Evolutionary conservation across 331 rosid genomes (phyloP).

Genomic region (Pyracantha coccinea): DNA sequence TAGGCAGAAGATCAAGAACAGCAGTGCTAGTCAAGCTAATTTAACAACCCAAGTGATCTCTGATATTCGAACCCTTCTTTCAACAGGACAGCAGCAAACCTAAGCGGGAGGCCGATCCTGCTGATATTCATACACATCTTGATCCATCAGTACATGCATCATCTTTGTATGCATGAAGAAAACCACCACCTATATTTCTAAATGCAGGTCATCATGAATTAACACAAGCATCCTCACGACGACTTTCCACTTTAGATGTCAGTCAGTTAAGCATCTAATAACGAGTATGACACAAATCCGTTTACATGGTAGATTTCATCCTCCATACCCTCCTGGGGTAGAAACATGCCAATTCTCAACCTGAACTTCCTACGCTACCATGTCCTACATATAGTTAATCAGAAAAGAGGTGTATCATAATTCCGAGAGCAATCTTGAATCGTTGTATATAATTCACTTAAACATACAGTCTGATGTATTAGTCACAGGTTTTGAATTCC

Average conservation of each 20-base stretch:
- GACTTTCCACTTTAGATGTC: neutral
- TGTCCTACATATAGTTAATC: neutral
- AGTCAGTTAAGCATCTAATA: neutral
- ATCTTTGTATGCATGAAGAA: neutral
- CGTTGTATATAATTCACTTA: neutral
- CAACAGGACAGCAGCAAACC: neutral
- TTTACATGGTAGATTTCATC: neutral
- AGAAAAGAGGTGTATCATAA: neutral
- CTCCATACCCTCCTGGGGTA: neutral
- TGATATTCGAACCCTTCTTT: slow-evolving; percentile 8
- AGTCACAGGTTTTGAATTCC: neutral
- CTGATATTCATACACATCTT: neutral
- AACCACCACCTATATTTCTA: neutral
- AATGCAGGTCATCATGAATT: neutral
- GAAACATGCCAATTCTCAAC: neutral
- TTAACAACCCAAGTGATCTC: slow-evolving; percentile 17
- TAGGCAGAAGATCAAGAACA: slow-evolving; percentile 31
- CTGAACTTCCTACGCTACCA: neutral
- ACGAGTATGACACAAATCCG: neutral
- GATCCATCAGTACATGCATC: neutral
- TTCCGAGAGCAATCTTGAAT: neutral
- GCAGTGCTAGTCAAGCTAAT: slow-evolving; percentile 23
- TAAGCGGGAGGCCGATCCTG: neutral
- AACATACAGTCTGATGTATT: neutral
- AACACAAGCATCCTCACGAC: neutral